Base-by-base conservation (phyloP, 2,329 filamentous ascomycete genomes). In the Chlorencoelia australis region DNA sequence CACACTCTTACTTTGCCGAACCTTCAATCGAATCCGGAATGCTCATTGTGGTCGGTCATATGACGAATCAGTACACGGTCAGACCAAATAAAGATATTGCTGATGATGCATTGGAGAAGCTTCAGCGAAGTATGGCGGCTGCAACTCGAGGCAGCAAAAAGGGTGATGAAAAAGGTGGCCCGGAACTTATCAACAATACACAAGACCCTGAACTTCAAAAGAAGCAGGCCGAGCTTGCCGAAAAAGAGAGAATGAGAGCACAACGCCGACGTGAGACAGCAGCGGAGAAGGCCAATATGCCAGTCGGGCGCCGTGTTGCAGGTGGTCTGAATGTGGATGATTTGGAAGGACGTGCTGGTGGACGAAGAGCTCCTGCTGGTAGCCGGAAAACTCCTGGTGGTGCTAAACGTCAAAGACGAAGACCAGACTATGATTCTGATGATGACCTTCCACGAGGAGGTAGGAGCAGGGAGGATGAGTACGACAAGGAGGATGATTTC, bases 401-500 rank as follows among this genome's bases (percentile, higher is more conserved):
- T 8, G 58, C 61, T 9, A 58, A 62, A 19, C 71, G 70, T 30
- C 74, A 72, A 60, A 65, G 68, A 50, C 66, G 67, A 20, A 66
- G 68, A 25, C 65, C 68, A 41, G 82, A 83, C 48, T 82, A 85
- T 42, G 82, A 88, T 50, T 84, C 84, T 7, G 83, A 87, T 49
- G 81, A 85, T 47, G 81, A 83, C 41, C 66, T 78, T 22, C 73
- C 75, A 11, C 69, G 75, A 64, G 25, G 75, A 65, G 30, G 53
- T 14, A 39, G 51, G 31, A 69, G 69, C 20, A 71, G 73, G 35
- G 71, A 79, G 41, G 80, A 88, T 46, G 80, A 85, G 48, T 89
- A 89, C 54, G 82, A 88, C 44, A 70, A 80, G 54, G 81, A 81
- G 21, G 83, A 89, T 52, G 83, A 80, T 39, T 89, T 89, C 55